Percentiles rank a stretch among this genome's conserved stretches.
Evolutionary conservation across 78 protist genomes (phyloP).

Genomic region (Cyanophora paradoxa): DNA sequence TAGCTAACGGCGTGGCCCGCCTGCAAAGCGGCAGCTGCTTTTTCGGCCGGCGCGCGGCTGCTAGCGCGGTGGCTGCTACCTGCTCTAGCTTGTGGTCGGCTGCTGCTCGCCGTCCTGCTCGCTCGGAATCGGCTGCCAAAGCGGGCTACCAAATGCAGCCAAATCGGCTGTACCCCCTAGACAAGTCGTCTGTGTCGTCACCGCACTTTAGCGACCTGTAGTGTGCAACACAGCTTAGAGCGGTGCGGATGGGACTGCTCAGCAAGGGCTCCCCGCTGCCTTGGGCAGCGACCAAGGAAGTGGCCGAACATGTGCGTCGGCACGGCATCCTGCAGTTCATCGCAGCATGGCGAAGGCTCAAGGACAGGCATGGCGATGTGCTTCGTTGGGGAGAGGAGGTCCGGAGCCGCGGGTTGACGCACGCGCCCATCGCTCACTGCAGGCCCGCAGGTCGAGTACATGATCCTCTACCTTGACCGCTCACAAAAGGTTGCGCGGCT

Average conservation of each 20-base stretch:
- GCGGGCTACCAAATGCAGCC: no score
- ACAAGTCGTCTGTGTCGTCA: no score
- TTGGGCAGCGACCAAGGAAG: not conserved
- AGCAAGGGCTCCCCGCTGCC: not conserved
- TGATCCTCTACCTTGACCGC: slow-evolving; percentile 30
- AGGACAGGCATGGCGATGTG: slow-evolving; percentile 18
- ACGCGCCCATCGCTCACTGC: not conserved
- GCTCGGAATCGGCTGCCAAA: no score
- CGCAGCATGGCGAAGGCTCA: slow-evolving; percentile 35
- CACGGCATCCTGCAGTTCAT: slow-evolving; percentile 83
- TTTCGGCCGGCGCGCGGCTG: no score
- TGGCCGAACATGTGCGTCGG: slow-evolving; percentile 38
- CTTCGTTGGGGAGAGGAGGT: slow-evolving; percentile 85
- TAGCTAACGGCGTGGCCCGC: no score
- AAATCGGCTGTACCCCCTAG: no score
- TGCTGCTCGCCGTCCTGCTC: no score
- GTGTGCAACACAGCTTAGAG: no score
- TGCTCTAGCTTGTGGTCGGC: no score
- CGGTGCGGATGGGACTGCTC: slow-evolving; percentile 35
- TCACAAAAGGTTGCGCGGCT: slow-evolving; percentile 8
- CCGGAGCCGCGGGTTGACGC: not conserved
- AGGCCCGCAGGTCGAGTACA: slow-evolving; percentile 61
- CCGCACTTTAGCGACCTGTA: no score
- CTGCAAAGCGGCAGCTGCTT: no score
- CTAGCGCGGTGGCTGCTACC: no score